These are phyloP conservation scores for Stropharia rugosoannulata DNA, from an alignment of 768 basidiomycete genomes.

Conservation along the genomic window DNA sequence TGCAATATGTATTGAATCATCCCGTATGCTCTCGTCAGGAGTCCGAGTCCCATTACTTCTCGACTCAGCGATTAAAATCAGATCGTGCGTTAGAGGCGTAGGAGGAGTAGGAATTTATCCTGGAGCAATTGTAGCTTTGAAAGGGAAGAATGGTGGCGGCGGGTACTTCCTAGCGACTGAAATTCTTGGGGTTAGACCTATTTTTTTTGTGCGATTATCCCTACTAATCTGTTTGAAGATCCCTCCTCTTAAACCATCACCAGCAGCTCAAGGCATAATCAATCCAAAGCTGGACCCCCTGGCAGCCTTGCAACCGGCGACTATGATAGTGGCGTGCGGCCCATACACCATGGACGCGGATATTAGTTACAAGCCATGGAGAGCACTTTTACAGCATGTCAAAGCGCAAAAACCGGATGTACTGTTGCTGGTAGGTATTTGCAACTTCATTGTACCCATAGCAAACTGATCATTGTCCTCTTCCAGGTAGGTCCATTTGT, in stretches of 20 bases:
- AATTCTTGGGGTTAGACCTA: constrained; percentile 65
- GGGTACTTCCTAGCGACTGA: constrained; percentile 85
- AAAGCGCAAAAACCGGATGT: constrained; percentile 68
- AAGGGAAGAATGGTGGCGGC: constrained; percentile 89
- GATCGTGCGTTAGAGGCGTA: constrained; percentile 59
- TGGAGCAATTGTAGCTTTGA: constrained; percentile 82
- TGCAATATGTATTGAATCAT: constrained; percentile 79
- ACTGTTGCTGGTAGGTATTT: constrained; percentile 63
- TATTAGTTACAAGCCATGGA: constrained; percentile 72
- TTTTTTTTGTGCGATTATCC: background rate
- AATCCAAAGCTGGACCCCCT: constrained; percentile 34
- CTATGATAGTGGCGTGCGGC: constrained; percentile 76
- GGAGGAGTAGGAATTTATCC: constrained; percentile 80
- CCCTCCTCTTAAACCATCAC: constrained; percentile 54
- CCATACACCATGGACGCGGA: constrained; percentile 85
- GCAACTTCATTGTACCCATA: background rate
- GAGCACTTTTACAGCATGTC: constrained; percentile 60
- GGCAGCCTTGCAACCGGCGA: constrained; percentile 45
- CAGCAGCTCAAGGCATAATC: constrained; percentile 21
- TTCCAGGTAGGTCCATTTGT: constrained; percentile 89
- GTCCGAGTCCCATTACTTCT: constrained; percentile 74
- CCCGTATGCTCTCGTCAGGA: constrained; percentile 68
- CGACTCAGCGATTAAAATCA: constrained; percentile 60
- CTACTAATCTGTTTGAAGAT: constrained; percentile 40
- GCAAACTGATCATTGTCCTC: background rate